Base-by-base conservation (phyloP, 495 filamentous ascomycete genomes). In the Haplographium delicatum region DNA sequence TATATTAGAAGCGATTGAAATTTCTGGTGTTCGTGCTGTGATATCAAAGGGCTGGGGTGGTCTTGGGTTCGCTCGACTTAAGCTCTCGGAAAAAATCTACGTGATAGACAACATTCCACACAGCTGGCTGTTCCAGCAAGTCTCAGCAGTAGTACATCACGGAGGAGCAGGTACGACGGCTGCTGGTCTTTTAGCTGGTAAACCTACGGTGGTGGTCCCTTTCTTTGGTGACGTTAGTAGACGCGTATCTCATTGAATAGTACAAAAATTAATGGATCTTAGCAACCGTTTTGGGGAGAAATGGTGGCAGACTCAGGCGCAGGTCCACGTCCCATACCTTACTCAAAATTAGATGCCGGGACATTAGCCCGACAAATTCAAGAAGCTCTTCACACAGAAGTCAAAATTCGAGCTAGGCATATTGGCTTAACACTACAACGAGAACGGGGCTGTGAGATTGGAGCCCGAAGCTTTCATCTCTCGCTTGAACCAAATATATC, bases 41-140 rank as follows among this genome's bases (percentile, higher is more conserved):
- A 73, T 91, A 1, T 89, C 85, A 0, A 84, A 85, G 56, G 86
- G 87, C 9, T 91, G 87, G 87, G 82, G 86, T 20, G 81, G 80
- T 0, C 61, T 91, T 2, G 86, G 85, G 18, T 76, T 81, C 22
- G 62, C 15, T 23, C 7, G 24, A 7, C 22, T 33, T 8, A 23
- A 47, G 16, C 27, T 76, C 0, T 79, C 81, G 0, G 71, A 79
- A 1, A 72, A 75, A 33, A 65, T 84, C 16, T 78, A 68, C 54
- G 66, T 84, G 65, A 72, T 84, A 13, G 81, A 80, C 33, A 82
- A 83, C 52, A 79, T 72, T 13, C 81, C 81, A 0, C 87, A 91
- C 50, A 84, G 88, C 56, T 89, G 85, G 86, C 68, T 91, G 1
- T 91, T 91, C 58, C 63, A 78, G 39, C 78, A 71, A 13, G 85